Percentiles rank a stretch among this genome's conserved stretches.
Conservation (phyloP, 805 yeast species). For the Hanseniaspora valbyensis region DNA sequence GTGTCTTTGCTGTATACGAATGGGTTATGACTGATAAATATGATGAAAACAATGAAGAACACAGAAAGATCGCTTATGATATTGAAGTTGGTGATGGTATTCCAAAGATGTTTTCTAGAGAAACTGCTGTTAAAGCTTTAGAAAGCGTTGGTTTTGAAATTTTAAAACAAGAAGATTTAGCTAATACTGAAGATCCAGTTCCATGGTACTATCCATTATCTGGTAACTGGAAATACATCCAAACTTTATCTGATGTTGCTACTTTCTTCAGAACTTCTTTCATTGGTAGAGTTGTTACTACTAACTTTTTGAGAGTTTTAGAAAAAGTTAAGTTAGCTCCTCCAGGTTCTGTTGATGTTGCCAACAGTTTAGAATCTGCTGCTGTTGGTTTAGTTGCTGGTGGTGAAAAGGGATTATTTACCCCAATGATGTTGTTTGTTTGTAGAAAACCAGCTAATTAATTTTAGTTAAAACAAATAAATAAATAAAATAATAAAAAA, state of each 20-base stretch:
- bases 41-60: conserved; percentile 77
- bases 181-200: conserved; percentile 65
- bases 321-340: conserved; percentile 86
- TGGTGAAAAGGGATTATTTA: conserved; percentile 78
- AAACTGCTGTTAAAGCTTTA: conserved; percentile 82
- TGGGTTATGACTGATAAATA: conserved; percentile 97
- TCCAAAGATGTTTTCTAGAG: conserved; percentile 83
- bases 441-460: conserved; percentile 58
- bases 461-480: too few species aligned
- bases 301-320: conserved; percentile 64
- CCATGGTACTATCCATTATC: conserved; percentile 98
- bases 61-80: conserved; percentile 90
- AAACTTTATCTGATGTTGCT: conserved; percentile 61
- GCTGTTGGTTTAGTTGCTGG: conserved; percentile 92
- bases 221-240: conserved; percentile 86
- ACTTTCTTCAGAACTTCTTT: conserved; percentile 82
- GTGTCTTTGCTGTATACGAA: conserved; percentile 94
- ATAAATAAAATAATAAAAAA: not conserved
- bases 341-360: conserved; percentile 80
- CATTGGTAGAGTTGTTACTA: conserved; percentile 78
- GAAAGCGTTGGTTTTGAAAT: conserved; percentile 78
- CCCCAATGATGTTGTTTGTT: conserved; percentile 94
- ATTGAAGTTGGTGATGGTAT: conserved; percentile 98
- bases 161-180: conserved; percentile 66
- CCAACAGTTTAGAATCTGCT: conserved; percentile 90